These are phyloP conservation scores for Teratosphaeria gauchensis DNA, from an alignment of 2,329 filamentous ascomycete genomes.

Conservation along the genomic window DNA sequence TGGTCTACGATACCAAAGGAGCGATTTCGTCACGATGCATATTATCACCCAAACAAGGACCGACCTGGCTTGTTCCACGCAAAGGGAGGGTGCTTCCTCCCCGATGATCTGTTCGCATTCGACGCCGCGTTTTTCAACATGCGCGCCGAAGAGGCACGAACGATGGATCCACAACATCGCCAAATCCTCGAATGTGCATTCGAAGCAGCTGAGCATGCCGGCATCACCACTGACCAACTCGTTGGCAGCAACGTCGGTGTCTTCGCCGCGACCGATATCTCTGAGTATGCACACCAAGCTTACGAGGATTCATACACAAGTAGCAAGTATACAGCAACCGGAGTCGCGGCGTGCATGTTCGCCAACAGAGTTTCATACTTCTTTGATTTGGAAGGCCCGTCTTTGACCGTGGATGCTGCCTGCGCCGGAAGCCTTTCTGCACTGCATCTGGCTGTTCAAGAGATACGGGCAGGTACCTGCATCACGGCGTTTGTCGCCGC, in stretches of 20 bases:
- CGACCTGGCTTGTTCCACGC: neutral
- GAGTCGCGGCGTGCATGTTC: neutral
- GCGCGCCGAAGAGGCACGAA: slow-evolving; percentile 4
- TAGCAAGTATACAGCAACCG: neutral
- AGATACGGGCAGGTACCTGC: neutral
- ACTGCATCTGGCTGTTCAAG: slow-evolving; percentile 8
- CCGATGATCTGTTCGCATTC: slow-evolving; percentile 4
- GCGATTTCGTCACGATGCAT: neutral
- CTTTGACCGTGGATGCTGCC: slow-evolving; percentile 9
- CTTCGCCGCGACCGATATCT: neutral
- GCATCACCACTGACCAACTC: neutral
- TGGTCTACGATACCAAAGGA: neutral
- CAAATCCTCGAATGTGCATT: slow-evolving; percentile 7
- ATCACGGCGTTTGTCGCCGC: neutral
- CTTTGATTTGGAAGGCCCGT: slow-evolving; percentile 8
- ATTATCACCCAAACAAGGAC: neutral
- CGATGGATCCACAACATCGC: slow-evolving; percentile 15
- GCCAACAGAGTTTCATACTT: slow-evolving; percentile 7
- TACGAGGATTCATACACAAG: neutral
- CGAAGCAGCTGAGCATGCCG: neutral
- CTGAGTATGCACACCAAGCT: neutral
- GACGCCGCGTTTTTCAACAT: slow-evolving; percentile 14
- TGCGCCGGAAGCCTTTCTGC: slow-evolving; percentile 6
- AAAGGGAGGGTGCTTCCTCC: neutral
- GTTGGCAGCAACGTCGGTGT: neutral